phyloP scores from a whole-genome alignment of 176 grass and related monocot species.

The Poa annua region DNA sequence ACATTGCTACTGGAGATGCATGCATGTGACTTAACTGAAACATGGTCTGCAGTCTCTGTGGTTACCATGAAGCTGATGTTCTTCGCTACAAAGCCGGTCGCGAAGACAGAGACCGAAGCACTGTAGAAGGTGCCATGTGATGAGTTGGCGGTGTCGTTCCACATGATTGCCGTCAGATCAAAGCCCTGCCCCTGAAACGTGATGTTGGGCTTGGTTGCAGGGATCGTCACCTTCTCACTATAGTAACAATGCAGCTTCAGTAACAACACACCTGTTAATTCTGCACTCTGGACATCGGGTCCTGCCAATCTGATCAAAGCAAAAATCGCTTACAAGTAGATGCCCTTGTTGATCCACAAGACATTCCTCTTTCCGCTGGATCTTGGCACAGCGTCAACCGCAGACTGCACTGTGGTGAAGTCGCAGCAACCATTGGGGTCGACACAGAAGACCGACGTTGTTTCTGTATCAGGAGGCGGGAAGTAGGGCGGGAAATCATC shows the following conservation, averaged over 20 bases:
- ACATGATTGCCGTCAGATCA: constrained; percentile 63
- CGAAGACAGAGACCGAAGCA: constrained; percentile 60
- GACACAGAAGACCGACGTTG: constrained; percentile 57
- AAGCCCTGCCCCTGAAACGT: constrained; percentile 93
- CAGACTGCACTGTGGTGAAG: constrained; percentile 75
- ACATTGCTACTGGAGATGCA: neutral
- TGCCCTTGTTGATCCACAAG: constrained; percentile 88
- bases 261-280: constrained; percentile 24
- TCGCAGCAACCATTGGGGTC: constrained; percentile 76
- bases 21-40: neutral
- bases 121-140: constrained; percentile 80
- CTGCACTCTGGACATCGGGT: neutral
- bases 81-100: constrained; percentile 61
- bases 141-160: constrained; percentile 91
- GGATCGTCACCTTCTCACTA: constrained; percentile 83
- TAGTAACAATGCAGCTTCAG: constrained; percentile 35
- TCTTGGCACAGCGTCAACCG: constrained; percentile 52
- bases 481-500: constrained; percentile 72
- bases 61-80: constrained; percentile 95
- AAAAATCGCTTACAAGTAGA: constrained; percentile 70
- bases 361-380: constrained; percentile 64
- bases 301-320: neutral
- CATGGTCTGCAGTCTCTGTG: neutral
- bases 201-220: constrained; percentile 71
- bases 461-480: constrained; percentile 51